Evolutionary conservation across 495 filamentous ascomycete species (phyloP).

Genomic region (Gamarada debralockiae): DNA sequence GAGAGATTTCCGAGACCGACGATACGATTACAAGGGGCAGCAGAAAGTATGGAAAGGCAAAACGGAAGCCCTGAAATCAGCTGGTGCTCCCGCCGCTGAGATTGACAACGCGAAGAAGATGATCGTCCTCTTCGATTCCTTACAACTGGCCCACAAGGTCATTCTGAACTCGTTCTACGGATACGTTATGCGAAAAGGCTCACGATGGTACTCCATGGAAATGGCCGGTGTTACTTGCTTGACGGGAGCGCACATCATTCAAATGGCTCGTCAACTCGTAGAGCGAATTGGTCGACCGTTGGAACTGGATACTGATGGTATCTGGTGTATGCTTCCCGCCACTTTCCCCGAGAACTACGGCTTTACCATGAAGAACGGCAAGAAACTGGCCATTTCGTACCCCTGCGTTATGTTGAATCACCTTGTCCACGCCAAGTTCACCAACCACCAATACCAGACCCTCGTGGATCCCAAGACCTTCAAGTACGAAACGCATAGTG

Average conservation of each 20-base stretch:
- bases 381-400: constrained; percentile 92
- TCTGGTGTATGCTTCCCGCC: constrained; percentile 98
- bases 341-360: constrained; percentile 96
- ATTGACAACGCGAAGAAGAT: constrained; percentile 97
- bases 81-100: constrained; percentile 71
- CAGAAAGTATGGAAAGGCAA: constrained; percentile 99
- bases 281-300: constrained; percentile 90
- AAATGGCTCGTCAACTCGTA: constrained; percentile 91
- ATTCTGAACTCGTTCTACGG: constrained; percentile 99
- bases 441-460: constrained; percentile 95
- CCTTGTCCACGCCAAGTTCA: constrained; percentile 90
- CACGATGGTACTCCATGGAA: constrained; percentile 98
- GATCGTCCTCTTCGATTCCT: constrained; percentile 92
- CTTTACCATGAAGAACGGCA: constrained; percentile 91
- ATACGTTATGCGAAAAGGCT: constrained; percentile 99
- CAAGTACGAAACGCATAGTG: constrained; percentile 91
- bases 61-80: constrained; percentile 75
- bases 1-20: constrained; percentile 87
- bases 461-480: constrained; percentile 73
- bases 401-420: constrained; percentile 99
- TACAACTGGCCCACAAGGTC: constrained; percentile 97
- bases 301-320: constrained; percentile 99
- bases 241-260: constrained; percentile 95
- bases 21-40: constrained; percentile 97
- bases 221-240: constrained; percentile 99